Evolutionary conservation across 1,139 yeast species (phyloP).

Genomic region (Geotrichum histeridarum): DNA sequence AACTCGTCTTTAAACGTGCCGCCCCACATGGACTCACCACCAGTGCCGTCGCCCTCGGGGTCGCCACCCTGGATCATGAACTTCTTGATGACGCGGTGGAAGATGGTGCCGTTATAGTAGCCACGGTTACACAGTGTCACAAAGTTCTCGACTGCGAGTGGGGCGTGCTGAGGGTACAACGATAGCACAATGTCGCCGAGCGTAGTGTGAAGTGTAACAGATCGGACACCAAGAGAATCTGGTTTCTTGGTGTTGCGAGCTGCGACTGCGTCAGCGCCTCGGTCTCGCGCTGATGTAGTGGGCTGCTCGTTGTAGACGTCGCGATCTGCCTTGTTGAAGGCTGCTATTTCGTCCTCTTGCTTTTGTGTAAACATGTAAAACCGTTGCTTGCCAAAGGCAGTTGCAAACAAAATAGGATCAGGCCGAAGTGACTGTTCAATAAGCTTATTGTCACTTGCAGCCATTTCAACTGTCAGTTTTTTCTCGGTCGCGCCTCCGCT

Average conservation of each 20-base stretch:
- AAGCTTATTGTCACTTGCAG: conserved; percentile 41
- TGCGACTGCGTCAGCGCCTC: not conserved
- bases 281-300: not conserved
- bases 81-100: conserved; percentile 46
- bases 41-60: conserved; percentile 48
- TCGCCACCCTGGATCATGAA: conserved; percentile 56
- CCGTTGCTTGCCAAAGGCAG: conserved; percentile 34
- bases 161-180: conserved; percentile 40
- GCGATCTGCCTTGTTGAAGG: conserved; percentile 16
- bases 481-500: conserved; percentile 26
- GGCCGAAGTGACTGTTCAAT: conserved; percentile 36
- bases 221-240: conserved; percentile 3
- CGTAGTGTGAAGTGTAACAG: conserved; percentile 42
- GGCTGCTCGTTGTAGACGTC: conserved; percentile 15
- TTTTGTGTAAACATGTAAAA: conserved; percentile 38
- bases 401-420: conserved; percentile 40
- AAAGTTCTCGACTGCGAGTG: conserved; percentile 46
- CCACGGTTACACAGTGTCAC: conserved; percentile 38
- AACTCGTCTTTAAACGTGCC: conserved; percentile 45
- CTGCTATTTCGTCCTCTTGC: conserved; percentile 22
- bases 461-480: conserved; percentile 37
- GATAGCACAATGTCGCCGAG: conserved; percentile 44
- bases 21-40: conserved; percentile 46
- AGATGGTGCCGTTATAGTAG: conserved; percentile 43
- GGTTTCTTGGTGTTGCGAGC: conserved; percentile 8